These are phyloP conservation scores for Pancytospora philotis DNA, from an alignment of 371 early-diverging fungal genomes.

Conservation along the genomic window DNA sequence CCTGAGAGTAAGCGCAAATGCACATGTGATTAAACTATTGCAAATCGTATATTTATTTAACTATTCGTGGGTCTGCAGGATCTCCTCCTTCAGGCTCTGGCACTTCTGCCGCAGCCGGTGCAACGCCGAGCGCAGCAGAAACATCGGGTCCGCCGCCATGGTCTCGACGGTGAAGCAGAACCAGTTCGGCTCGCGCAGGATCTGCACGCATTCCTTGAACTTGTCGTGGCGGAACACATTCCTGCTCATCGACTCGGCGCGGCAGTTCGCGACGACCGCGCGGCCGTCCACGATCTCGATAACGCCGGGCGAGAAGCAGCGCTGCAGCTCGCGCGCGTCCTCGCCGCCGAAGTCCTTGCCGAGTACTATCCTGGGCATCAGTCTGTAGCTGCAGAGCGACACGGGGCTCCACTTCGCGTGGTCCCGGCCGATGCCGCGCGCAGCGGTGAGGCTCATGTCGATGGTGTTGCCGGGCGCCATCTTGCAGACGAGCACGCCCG, in stretches of 20 bases:
- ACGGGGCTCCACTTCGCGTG: constrained; percentile 98
- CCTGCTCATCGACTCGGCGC: constrained; percentile 83
- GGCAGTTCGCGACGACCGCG: constrained; percentile 75
- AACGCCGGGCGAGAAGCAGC: constrained; percentile 80
- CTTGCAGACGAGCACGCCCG: constrained; percentile 82
- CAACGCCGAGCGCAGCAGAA: constrained; percentile 41
- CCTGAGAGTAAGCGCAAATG: too few relatives aligned
- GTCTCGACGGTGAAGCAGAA: constrained; percentile 66
- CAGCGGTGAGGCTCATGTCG: constrained; percentile 72
- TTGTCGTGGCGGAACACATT: constrained; percentile 82
- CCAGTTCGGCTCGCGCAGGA: constrained; percentile 78
- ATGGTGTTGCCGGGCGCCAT: constrained; percentile 86
- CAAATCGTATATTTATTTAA: too few relatives aligned
- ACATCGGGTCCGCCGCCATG: constrained; percentile 40
- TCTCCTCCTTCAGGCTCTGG: constrained; percentile 27
- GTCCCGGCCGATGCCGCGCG: constrained; percentile 79
- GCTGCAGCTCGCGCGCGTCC: constrained; percentile 71
- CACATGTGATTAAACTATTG: too few relatives aligned
- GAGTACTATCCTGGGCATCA: constrained; percentile 78
- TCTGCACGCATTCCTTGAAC: constrained; percentile 74
- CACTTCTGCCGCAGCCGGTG: constrained; percentile 26
- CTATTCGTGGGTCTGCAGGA: too few relatives aligned
- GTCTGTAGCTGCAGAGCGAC: constrained; percentile 70
- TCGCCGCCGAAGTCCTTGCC: constrained; percentile 72
- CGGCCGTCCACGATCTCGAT: constrained; percentile 66